Base-by-base conservation (phyloP, 2,329 filamentous ascomycete species). In the Camillea tinctor region DNA sequence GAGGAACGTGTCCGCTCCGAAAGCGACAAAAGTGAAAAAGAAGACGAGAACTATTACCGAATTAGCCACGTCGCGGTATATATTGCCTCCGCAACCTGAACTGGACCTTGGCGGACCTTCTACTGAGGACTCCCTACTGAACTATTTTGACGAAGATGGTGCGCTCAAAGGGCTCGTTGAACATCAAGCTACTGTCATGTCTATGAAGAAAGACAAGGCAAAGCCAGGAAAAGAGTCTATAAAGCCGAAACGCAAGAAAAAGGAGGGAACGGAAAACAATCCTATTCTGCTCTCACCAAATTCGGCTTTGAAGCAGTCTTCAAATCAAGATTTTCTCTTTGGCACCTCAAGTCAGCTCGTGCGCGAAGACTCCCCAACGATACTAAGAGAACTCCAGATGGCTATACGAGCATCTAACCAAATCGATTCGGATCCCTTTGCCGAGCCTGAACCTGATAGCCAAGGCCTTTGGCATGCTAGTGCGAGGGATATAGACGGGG, bases 301-400 rank as follows among this genome's bases (percentile, higher is more conserved):
- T 53, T 84, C 88, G 22, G 92, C 91, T 1, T 75, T 88, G 50
- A 84, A 84, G 56, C 83, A 89, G 65, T 83, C 90, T 15, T 80
- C 84, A 2, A 79, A 83, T 1, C 92, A 95, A 71, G 86, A 93
- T 61, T 91, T 93, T 69, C 76, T 96, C 0, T 96, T 96, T 74
- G 92, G 92, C 1, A 95, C 92, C 0, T 93, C 90, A 1, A 96
- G 92, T 72, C 92, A 96, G 72, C 77, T 96, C 22, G 89, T 88
- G 15, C 78, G 83, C 57, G 90, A 92, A 59, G 86, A 92, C 40
- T 91, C 89, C 0, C 89, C 90, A 9, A 84, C 83, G 0, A 82
- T 88, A 22, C 73, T 91, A 17, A 81, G 82, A 26, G 83, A 90
- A 52, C 74, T 91, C 20, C 86, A 90, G 56, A 71, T 79, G 56